Percentiles rank a stretch among this genome's conserved stretches.
These are phyloP conservation scores for Cyberlindnera xylosilytica DNA, from an alignment of 805 yeast genomes.

Conservation along the genomic window DNA sequence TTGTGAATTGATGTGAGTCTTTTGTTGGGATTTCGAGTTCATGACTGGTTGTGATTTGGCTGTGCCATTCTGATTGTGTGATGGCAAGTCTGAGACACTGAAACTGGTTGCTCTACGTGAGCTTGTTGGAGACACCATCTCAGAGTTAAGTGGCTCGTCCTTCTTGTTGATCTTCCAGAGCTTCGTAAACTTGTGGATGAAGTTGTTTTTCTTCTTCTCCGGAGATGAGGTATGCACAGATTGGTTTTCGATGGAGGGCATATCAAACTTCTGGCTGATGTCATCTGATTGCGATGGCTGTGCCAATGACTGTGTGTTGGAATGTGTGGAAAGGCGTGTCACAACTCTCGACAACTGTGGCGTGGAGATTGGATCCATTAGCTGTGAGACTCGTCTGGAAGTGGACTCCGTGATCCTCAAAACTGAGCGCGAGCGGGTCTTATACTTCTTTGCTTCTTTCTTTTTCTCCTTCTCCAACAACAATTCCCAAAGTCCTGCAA, in stretches of 20 bases:
- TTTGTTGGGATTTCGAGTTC: slow-evolving; percentile 1
- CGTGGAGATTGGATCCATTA: slow-evolving; percentile 25
- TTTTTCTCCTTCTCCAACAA: slow-evolving; percentile 47
- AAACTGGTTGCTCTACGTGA: slow-evolving; percentile 5
- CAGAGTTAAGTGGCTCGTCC: slow-evolving; percentile 11
- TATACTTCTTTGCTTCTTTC: slow-evolving; percentile 29
- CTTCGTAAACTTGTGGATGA: slow-evolving; percentile 32
- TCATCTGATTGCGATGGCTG: neutral
- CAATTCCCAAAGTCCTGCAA: slow-evolving; percentile 74
- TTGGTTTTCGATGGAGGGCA: slow-evolving; percentile 2
- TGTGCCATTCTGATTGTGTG: neutral
- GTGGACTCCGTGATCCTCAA: slow-evolving; percentile 28
- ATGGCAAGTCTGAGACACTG: slow-evolving; percentile 5
- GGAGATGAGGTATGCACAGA: slow-evolving; percentile 18
- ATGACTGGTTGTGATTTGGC: slow-evolving; percentile 1
- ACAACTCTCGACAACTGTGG: slow-evolving; percentile 29
- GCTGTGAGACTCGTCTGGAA: slow-evolving; percentile 27
- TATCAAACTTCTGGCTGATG: neutral
- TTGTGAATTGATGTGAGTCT: neutral
- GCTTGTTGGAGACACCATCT: slow-evolving; percentile 1
- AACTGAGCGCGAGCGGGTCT: slow-evolving; percentile 34
- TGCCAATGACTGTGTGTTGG: slow-evolving; percentile 1
- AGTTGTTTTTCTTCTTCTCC: slow-evolving; percentile 28
- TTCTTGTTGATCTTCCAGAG: slow-evolving; percentile 30
- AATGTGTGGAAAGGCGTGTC: slow-evolving; percentile 17